Evolutionary conservation across 495 filamentous ascomycete genomes (phyloP), one percentile per base, ranked within the genome.

Genomic region (Daldinia loculata): DNA sequence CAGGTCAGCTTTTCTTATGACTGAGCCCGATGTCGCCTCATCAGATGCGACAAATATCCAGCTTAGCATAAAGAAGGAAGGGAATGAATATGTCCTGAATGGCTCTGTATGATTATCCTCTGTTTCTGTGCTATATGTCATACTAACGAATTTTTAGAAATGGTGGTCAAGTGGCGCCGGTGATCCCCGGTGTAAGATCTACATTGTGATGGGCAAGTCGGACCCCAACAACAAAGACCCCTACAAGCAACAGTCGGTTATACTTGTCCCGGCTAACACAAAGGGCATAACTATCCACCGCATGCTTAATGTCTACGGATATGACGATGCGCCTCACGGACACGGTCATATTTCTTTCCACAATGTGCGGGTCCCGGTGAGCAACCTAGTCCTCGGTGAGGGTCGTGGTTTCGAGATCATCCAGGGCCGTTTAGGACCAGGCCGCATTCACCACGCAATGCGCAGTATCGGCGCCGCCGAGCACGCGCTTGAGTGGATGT

Each of bases 351-450:
- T 97, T 77, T 88, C 83, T 61, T 97, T 97, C 84, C 85, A 89
- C 27, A 89, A 97, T 74, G 94, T 95, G 51, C 91, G 92, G 66
- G 89, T 97, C 0, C 93, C 93, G 17, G 85, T 83, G 6, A 77
- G 84, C 63, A 93, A 92, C 78, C 87, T 97, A 70, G 90, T 97
- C 8, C 89, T 97, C 32, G 94, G 94, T 56, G 91, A 93, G 77
- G 93, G 94, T 63, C 89, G 93, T 52, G 94, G 94, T n/a, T 97
- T 97, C 80, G 94, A 97, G 78, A 97, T 97, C 76, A 97, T 97
- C 79, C 94, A 97, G 78, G 94, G 94, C 36, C 90, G 94, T 50
- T 88, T 97, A 30, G 94, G 94, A 4, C 94, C 94, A 19, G 94
- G 94, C 12, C 91, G 94, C 41, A 97, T 97, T 77, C 94, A 97